phyloP scores from a whole-genome alignment of 169 alveolate genomes.

The Cryptosporidium canis region DNA sequence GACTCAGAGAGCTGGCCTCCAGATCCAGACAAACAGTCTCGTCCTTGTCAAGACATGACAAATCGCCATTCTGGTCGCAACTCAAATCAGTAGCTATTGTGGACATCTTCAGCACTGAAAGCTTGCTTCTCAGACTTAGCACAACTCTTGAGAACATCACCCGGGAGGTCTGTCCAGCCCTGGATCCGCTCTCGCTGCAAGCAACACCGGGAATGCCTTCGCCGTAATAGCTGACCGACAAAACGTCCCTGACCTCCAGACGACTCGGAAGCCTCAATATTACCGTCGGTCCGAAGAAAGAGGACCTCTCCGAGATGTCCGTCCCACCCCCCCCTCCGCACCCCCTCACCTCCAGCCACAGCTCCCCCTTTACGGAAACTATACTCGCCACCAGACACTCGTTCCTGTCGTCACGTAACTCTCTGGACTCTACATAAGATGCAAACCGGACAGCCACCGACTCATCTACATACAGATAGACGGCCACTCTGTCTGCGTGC shows the following conservation, averaged over 20 bases:
- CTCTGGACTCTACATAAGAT: not conserved
- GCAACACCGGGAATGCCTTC: not conserved
- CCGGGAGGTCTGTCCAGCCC: too few species aligned
- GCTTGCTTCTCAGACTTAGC: not conserved
- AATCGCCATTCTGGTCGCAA: not conserved
- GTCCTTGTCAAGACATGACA: not conserved
- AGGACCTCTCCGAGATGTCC: not conserved
- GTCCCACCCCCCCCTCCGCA: not conserved
- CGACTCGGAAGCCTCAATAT: conserved; percentile 13
- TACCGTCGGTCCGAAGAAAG: not conserved
- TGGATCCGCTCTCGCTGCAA: not conserved
- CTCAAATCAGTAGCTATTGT: not conserved
- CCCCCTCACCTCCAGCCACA: not conserved
- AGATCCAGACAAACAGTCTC: conserved; percentile 6
- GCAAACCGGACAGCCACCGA: not conserved
- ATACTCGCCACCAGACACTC: not conserved
- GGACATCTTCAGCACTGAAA: not conserved
- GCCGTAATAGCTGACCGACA: conserved; percentile 27
- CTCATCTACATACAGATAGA: not conserved
- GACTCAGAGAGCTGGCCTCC: not conserved
- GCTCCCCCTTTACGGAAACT: not conserved
- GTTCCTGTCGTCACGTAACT: not conserved
- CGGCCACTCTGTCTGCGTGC: not conserved
- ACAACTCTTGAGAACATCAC: conserved; percentile 1
- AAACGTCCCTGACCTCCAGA: not conserved